Conservation (phyloP, 306 rosid species). For the Rubus parviflorus region DNA sequence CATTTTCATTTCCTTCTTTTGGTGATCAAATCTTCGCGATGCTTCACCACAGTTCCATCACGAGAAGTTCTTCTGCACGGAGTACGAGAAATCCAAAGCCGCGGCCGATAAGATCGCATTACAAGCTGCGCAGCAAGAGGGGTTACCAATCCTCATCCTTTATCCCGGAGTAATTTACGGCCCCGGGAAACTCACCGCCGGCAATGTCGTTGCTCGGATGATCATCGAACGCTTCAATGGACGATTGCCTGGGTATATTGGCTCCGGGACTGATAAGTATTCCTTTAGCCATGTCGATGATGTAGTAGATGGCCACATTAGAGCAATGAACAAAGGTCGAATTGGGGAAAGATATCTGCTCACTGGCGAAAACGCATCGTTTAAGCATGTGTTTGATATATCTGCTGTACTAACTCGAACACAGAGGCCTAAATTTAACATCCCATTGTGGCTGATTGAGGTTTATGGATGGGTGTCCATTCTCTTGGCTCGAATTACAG, state of each 20-base stretch:
- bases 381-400: conserved; percentile 64
- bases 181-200: conserved; percentile 82
- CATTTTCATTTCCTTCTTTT: background rate
- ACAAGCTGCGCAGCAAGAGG: conserved; percentile 61
- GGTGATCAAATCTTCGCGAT: background rate
- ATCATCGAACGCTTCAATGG: conserved; percentile 74
- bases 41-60: conserved; percentile 50
- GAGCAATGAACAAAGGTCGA: conserved; percentile 62
- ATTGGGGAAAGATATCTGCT: conserved; percentile 73
- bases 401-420: conserved; percentile 71
- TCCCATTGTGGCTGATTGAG: conserved; percentile 77
- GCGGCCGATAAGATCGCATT: conserved; percentile 70
- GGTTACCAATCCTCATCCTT: conserved; percentile 57
- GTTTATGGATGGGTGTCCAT: conserved; percentile 68
- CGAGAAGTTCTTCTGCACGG: conserved; percentile 79
- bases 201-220: conserved; percentile 69
- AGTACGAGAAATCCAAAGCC: conserved; percentile 83
- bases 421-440: conserved; percentile 46
- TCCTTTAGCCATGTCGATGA: conserved; percentile 88
- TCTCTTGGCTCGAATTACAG: conserved; percentile 54
- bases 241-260: conserved; percentile 85
- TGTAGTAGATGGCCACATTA: conserved; percentile 82
- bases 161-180: conserved; percentile 96
- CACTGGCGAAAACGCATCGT: conserved; percentile 89
- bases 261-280: conserved; percentile 59